Evolutionary conservation across 1,284 basidiomycete genomes (phyloP).

Genomic region (Golubevia sp.): DNA sequence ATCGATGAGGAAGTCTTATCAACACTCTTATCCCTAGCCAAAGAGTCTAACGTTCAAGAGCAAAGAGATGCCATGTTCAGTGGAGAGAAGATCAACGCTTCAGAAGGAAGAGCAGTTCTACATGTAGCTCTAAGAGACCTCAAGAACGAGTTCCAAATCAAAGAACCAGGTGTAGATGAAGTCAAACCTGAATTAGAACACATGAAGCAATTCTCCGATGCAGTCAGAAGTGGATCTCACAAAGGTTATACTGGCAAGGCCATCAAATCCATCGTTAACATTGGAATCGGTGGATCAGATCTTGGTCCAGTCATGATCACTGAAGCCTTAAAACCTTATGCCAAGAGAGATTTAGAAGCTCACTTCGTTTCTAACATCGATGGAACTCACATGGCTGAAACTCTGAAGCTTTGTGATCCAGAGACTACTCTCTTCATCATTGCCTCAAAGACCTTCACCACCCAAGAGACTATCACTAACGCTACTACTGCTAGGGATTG

Average conservation of each 20-base stretch:
- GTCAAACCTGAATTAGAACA: slow-evolving; percentile 83
- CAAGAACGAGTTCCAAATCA: slow-evolving; percentile 68
- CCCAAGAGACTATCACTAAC: slow-evolving; percentile 99
- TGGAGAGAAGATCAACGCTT: slow-evolving; percentile 97
- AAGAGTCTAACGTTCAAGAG: slow-evolving; percentile 83
- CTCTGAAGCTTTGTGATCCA: slow-evolving; percentile 78
- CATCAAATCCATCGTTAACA: slow-evolving; percentile 95
- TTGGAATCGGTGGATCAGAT: slow-evolving; percentile 97
- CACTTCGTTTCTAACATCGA: slow-evolving; percentile 98
- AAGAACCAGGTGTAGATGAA: slow-evolving; percentile 80
- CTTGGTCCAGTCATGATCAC: slow-evolving; percentile 98
- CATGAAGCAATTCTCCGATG: slow-evolving; percentile 86
- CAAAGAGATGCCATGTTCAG: slow-evolving; percentile 90
- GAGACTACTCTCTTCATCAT: slow-evolving; percentile 97
- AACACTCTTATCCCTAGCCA: slow-evolving; percentile 76
- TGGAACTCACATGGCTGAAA: slow-evolving; percentile 94
- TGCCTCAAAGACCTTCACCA: slow-evolving; percentile 97
- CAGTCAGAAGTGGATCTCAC: slow-evolving; percentile 83
- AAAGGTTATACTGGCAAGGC: slow-evolving; percentile 96
- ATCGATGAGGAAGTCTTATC: slow-evolving; percentile 79
- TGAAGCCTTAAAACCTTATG: slow-evolving; percentile 91
- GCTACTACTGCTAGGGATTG: slow-evolving; percentile 89
- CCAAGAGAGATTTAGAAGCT: slow-evolving; percentile 82
- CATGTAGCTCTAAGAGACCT: slow-evolving; percentile 93
- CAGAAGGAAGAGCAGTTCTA: slow-evolving; percentile 92